phyloP scores from a whole-genome alignment of 2,329 filamentous ascomycete species.

The Arthroderma sp. region DNA sequence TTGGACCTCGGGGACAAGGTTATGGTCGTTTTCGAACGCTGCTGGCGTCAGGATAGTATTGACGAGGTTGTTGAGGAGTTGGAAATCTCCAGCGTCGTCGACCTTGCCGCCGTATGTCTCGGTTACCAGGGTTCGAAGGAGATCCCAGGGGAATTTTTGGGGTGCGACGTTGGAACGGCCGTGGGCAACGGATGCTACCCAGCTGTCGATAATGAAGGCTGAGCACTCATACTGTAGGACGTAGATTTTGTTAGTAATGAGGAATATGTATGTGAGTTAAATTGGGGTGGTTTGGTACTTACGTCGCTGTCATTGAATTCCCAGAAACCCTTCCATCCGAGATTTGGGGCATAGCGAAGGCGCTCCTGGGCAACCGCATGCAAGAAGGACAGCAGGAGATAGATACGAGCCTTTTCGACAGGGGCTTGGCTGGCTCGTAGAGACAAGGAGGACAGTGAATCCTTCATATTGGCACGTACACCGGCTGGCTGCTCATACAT shows the following conservation, averaged over 20 bases:
- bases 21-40: conserved; percentile 86
- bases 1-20: conserved; percentile 59
- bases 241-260: conserved; percentile 1
- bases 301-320: conserved; percentile 99
- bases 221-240: conserved; percentile 76
- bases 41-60: conserved; percentile 65
- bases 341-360: conserved; percentile 77
- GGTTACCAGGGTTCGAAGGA: conserved; percentile 77
- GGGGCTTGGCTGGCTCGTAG: conserved; percentile 65
- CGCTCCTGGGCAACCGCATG: conserved; percentile 94
- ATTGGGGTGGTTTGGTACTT: conserved; percentile 37
- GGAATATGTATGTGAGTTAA: not conserved
- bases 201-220: conserved; percentile 87
- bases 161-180: conserved; percentile 88
- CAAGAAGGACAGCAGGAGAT: conserved; percentile 82
- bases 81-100: conserved; percentile 77
- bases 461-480: conserved; percentile 96
- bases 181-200: conserved; percentile 71
- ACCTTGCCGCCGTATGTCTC: conserved; percentile 98
- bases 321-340: conserved; percentile 99
- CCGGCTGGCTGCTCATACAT: conserved; percentile 98
- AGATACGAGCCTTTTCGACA: conserved; percentile 79
- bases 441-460: conserved; percentile 75
- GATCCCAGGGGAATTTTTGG: conserved; percentile 88
- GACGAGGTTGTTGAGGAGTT: conserved; percentile 59